Conservation (phyloP, 2,329 filamentous ascomycete species). For the Ophiosphaerella herpotricha region DNA sequence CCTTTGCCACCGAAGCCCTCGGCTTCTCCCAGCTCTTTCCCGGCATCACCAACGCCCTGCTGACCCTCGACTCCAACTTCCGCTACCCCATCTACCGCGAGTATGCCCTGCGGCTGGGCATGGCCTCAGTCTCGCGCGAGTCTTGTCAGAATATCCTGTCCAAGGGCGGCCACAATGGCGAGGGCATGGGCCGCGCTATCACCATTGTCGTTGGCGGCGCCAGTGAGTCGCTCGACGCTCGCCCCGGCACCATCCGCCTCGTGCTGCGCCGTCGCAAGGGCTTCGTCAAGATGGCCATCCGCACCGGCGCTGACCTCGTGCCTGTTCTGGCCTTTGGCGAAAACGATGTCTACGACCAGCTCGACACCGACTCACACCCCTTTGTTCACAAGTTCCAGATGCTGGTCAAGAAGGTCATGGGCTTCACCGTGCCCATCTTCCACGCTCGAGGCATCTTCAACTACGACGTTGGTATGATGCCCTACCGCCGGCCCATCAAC, state of each 20-base stretch:
- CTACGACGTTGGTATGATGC: constrained; percentile 96
- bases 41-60: constrained; percentile 88
- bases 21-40: constrained; percentile 88
- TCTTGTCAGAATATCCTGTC: constrained; percentile 87
- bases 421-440: constrained; percentile 89
- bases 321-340: constrained; percentile 93
- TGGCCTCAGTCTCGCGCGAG: constrained; percentile 87
- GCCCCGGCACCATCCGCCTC: constrained; percentile 75
- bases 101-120: constrained; percentile 86
- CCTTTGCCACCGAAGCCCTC: constrained; percentile 87
- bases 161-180: constrained; percentile 73
- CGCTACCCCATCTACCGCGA: constrained; percentile 91
- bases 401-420: constrained; percentile 80
- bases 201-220: constrained; percentile 95
- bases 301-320: constrained; percentile 90
- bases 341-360: constrained; percentile 93
- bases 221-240: constrained; percentile 86
- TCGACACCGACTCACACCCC: constrained; percentile 76
- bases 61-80: constrained; percentile 97
- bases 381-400: constrained; percentile 81
- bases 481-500: constrained; percentile 84
- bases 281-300: constrained; percentile 90
- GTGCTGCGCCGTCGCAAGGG: constrained; percentile 85
- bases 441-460: constrained; percentile 94
- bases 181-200: constrained; percentile 92